Conservation (phyloP, 495 filamentous ascomycete genomes). For the Neurospora africana region DNA sequence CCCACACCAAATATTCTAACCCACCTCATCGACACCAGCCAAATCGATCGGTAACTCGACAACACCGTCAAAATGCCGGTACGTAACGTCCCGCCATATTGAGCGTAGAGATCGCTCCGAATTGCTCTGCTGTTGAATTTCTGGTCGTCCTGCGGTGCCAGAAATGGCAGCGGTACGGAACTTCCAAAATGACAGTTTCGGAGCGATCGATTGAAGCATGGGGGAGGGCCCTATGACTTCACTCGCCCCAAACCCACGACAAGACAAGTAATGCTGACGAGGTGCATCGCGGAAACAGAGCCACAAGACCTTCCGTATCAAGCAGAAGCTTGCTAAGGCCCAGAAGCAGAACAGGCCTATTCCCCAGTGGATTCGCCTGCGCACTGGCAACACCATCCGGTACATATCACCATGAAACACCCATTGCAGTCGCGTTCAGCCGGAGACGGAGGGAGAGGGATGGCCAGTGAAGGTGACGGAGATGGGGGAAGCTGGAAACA, state of each 20-base stretch:
- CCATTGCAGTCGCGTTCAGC: background rate
- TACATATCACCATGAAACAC: constrained; percentile 35
- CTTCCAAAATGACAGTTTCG: background rate
- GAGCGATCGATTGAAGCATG: background rate
- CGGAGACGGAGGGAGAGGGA: background rate
- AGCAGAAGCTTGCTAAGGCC: constrained; percentile 99
- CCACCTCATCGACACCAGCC: constrained; percentile 25
- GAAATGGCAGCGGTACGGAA: background rate
- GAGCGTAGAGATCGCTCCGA: background rate
- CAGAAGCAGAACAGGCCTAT: constrained; percentile 99
- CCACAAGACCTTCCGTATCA: constrained; percentile 98
- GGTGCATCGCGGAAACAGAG: constrained; percentile 44
- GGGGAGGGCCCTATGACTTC: constrained; percentile 3
- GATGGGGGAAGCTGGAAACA: background rate
- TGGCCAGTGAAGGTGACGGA: background rate
- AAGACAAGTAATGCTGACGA: constrained; percentile 9
- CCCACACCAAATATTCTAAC: constrained; percentile 33
- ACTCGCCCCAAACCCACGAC: background rate
- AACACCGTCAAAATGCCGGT: constrained; percentile 75
- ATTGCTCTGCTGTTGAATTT: background rate
- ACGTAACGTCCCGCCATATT: constrained; percentile 28
- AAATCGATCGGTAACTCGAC: constrained; percentile 29
- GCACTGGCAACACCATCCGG: constrained; percentile 98
- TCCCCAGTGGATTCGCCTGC: constrained; percentile 97
- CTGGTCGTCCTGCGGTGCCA: background rate